Base-by-base conservation (phyloP, 345 rosid species). In the Salix dunnii region DNA sequence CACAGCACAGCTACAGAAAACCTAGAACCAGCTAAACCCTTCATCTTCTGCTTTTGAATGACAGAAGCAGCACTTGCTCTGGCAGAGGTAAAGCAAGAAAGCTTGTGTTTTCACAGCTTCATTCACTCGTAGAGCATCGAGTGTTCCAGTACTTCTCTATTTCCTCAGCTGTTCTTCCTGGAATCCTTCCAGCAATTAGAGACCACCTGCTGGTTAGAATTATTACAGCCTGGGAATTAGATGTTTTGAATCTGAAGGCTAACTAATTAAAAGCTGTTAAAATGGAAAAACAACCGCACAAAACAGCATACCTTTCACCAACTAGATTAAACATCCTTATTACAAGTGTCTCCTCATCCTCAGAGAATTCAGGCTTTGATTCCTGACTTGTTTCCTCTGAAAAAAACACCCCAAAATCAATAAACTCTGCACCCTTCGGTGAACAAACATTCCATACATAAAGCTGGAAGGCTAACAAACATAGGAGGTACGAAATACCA, bases 161-260 rank as follows among this genome's bases (percentile, higher is more conserved):
- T 58, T 90, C 91, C 79, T 85, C 88, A 1, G 90, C 86, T 21
- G 87, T 88, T 78, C 90, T 86, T 38, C 91, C 90, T 18, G 90
- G 94, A 78, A 90, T 84, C 87, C 94, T 88, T 75, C 94, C 94
- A 55, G 92, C 92, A 43, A 89, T 89, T n/a, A 89, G 76, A 73
- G 85, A 79, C 94, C 92, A 90, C 84, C 94, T 88, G 80, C 16
- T 17, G 18, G 3, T 46, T 14, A 46, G 42, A 3, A 16, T 28
- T 7, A 27, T 23, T 4, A 42, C 2, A 67, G 3, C 18, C 30
- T 21, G 21, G 7, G 18, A 61, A 6, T 3, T 55, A 43, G 48
- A 2, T 14, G 1, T 20, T 23, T 21, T 14, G 7, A 55, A 40
- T 43, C 20, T 20, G 28, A 14, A 53, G 31, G 30, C 60, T 61